Base-by-base conservation (phyloP, 192 early-diverging fungal species). In the Backusella morwellensis region DNA sequence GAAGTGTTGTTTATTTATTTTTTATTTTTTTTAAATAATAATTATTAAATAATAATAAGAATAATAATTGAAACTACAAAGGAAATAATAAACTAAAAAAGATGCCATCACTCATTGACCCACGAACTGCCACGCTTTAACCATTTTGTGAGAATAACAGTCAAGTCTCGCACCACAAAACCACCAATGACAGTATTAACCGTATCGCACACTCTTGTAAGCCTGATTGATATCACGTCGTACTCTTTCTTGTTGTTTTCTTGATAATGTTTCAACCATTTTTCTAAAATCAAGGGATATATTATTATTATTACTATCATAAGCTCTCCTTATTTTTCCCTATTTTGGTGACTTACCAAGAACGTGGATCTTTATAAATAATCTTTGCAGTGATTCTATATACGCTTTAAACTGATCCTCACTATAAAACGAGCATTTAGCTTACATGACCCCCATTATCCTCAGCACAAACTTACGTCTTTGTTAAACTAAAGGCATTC, bases 71-170 rank as follows among this genome's bases (percentile, higher is more conserved):
- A 14, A 40, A 56, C 21, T 56, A 63, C 56, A 63, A 7, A 11
- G 38, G 38, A 40, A 40, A 40, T 40, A 63, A 63, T 63, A 63
- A 63, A 63, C 14, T 63, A 63, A 29, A 56, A 9, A 9, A 40
- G 32, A 32, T 56, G n/a, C 12, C 23, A 36, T 73, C 71, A 78
- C 17, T 78, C 77, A 68, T 63, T 72, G 47, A 78, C 77, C 77
- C 77, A 78, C 14, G 35, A 42, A 23, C 77, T 72, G 19, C 77
- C 72, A 36, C 77, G 69, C 41, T 78, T 78, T 21, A 80, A 17
- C 79, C 79, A 80, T 66, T 80, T 80, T 0, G 75, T 35, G 8
- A 80, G 69, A 14, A 80, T 50, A 35, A 80, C 44, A 19, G 74
- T 54, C 26, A 80, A 40, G 35, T 80, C 79, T 23, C 74, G 35